Percentiles rank a stretch among this genome's conserved stretches.
Evolutionary conservation across 2,329 filamentous ascomycete species (phyloP).

Genomic region (Ceratocystis colombiana): DNA sequence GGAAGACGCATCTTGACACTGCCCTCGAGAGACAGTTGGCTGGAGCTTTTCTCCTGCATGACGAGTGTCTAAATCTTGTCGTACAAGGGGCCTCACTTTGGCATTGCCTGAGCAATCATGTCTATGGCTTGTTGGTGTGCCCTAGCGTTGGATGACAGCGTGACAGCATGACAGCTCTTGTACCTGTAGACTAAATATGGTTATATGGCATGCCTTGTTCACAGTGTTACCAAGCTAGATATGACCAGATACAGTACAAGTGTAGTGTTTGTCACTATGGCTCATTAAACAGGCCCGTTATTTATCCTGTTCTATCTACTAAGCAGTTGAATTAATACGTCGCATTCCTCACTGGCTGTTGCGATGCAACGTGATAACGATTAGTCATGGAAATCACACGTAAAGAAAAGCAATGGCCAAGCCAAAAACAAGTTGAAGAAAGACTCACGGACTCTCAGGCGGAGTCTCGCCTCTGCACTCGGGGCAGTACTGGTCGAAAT

Average conservation of each 20-base stretch:
- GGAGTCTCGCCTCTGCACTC: conserved; percentile 25
- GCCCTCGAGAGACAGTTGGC: no score
- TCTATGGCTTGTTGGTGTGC: not conserved
- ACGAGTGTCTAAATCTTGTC: not conserved
- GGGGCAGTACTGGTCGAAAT: conserved; percentile 21
- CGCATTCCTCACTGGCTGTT: not conserved
- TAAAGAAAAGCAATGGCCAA: not conserved
- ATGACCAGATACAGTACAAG: not conserved
- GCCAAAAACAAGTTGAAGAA: not conserved
- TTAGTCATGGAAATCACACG: not conserved
- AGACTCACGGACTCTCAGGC: conserved; percentile 23
- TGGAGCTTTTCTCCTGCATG: not conserved
- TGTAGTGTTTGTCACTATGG: not conserved
- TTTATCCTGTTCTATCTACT: not conserved
- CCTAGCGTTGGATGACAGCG: not conserved
- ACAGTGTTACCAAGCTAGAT: not conserved
- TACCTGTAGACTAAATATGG: not conserved
- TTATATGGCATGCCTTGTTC: not conserved
- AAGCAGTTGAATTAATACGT: not conserved
- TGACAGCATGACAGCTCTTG: not conserved
- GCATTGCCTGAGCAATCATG: not conserved
- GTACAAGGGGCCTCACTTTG: conserved; percentile 4
- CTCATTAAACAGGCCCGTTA: not conserved
- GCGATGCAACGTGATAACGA: not conserved
- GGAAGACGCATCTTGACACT: not conserved